Conservation (phyloP, 805 yeast genomes). For the Phaffomyces opuntiae region DNA sequence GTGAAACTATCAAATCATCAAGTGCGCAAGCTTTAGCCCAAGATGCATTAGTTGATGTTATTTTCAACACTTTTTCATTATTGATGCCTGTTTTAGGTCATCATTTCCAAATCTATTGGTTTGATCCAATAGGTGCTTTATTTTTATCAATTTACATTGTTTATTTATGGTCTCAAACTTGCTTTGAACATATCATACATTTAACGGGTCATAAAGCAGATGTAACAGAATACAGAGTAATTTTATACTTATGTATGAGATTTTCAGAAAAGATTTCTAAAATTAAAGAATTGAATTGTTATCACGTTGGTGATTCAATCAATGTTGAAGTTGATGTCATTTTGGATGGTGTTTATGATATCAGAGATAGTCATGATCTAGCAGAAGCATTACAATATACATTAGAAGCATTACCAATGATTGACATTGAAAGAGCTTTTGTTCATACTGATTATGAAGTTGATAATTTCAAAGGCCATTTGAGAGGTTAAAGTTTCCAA, state of each 20-base stretch:
- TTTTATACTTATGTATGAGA: slow-evolving; percentile 59
- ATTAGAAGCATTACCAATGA: slow-evolving; percentile 67
- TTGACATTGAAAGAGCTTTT: slow-evolving; percentile 72
- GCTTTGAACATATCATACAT: slow-evolving; percentile 67
- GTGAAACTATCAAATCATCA: slow-evolving; percentile 50
- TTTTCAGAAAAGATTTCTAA: slow-evolving; percentile 61
- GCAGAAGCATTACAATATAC: slow-evolving; percentile 81
- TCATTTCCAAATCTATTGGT: slow-evolving; percentile 52
- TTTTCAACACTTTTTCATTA: slow-evolving; percentile 65
- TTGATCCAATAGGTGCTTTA: slow-evolving; percentile 71
- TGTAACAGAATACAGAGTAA: slow-evolving; percentile 53
- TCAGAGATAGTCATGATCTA: slow-evolving; percentile 70
- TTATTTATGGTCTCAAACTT: slow-evolving; percentile 54
- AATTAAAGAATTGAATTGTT: slow-evolving; percentile 61
- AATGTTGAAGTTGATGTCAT: slow-evolving; percentile 74
- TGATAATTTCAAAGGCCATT: slow-evolving; percentile 32
- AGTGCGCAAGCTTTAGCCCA: slow-evolving; percentile 76
- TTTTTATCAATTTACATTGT: slow-evolving; percentile 55
- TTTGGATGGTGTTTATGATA: slow-evolving; percentile 39
- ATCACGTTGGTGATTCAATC: slow-evolving; percentile 72
- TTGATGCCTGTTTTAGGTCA: slow-evolving; percentile 62
- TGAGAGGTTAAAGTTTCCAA: slow-evolving; percentile 8
- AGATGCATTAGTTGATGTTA: slow-evolving; percentile 73
- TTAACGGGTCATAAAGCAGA: slow-evolving; percentile 69
- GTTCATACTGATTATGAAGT: slow-evolving; percentile 65